Conservation (phyloP, 768 basidiomycete species). For the Pleurotus ostreatus region DNA sequence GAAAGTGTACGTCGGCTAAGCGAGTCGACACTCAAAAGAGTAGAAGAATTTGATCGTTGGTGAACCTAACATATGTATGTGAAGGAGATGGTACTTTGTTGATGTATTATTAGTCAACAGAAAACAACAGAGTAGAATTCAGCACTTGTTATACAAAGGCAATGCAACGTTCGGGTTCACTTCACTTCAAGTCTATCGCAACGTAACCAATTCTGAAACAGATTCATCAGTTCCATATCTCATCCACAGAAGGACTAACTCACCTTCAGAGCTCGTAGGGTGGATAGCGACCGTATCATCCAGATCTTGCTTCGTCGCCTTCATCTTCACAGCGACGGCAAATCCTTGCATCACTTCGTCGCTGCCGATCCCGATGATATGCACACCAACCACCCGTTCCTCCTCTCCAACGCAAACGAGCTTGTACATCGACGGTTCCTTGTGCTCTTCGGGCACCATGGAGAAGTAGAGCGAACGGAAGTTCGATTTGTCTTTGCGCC, state of each 20-base stretch:
- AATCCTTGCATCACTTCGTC: constrained; percentile 97
- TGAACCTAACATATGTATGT: too few relatives aligned
- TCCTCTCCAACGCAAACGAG: constrained; percentile 83
- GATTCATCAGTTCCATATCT: constrained; percentile 13
- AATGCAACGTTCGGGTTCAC: too few relatives aligned
- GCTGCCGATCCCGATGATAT: constrained; percentile 87
- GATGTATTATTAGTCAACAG: too few relatives aligned
- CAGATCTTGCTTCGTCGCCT: constrained; percentile 75
- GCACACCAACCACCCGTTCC: constrained; percentile 94
- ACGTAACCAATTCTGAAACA: constrained; percentile 49
- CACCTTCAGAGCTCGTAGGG: constrained; percentile 82
- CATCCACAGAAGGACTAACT: constrained; percentile 16
- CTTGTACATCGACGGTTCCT: constrained; percentile 94
- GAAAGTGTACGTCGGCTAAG: too few relatives aligned
- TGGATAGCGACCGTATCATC: constrained; percentile 92
- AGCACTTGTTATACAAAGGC: too few relatives aligned
- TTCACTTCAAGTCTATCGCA: constrained; percentile 29
- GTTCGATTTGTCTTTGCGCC: constrained; percentile 67
- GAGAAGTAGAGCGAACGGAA: constrained; percentile 91
- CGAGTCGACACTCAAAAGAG: too few relatives aligned
- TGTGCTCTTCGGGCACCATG: constrained; percentile 85
- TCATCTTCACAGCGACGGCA: constrained; percentile 95
- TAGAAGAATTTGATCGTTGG: too few relatives aligned
- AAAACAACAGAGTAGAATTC: too few relatives aligned
- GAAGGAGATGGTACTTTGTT: too few relatives aligned